Base-by-base conservation (phyloP, 2,329 filamentous ascomycete species). In the Colletotrichum tofieldiae region DNA sequence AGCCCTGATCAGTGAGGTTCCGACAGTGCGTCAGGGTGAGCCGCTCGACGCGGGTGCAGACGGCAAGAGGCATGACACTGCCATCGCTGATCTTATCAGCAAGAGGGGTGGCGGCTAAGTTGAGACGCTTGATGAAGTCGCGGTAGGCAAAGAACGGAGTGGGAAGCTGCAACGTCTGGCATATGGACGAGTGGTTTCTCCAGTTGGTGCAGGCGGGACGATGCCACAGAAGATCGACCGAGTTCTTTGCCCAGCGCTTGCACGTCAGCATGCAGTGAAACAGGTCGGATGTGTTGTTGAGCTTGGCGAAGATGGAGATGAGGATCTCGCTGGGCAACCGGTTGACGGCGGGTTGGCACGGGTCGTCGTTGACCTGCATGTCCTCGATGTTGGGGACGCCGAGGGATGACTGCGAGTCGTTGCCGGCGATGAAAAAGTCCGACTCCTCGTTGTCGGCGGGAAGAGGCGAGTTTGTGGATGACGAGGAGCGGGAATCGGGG, bases 221-320 rank as follows among this genome's bases (percentile, higher is more conserved):
- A 82, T 98, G 95, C 96, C 96, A 99, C 29, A 99, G 88, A 75
- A 98, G 89, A 75, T 96, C 96, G 76, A 98, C 96, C 63, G 93
- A 93, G 80, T 98, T 98, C 74, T 93, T 88, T 37, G 96, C 93
- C 96, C 96, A 99, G 74, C 93, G 91, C 82, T 95, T 95, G 79
- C 93, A 98, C n/a, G 98, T 95, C 75, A 96, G 87, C 93, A 98
- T 95, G 83, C 94, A 97, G 82, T 92, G 92, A 76, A 94, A 89
- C 76, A 98, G 88, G 79, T 99, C 96, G 55, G 87, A 85, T 2
- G 95, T 89, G 16, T 89, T 90, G 77, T 87, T 92, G 70, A 99
- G 89, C 82, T 95, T 96, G 45, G 93, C 88, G 83, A 99, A 98
- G 78, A 98, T 93, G 82, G 92, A 90, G 78, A 99, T 98, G 80